Conservation (phyloP, 148 eudicot genomes). For the Persicaria tinctoria region DNA sequence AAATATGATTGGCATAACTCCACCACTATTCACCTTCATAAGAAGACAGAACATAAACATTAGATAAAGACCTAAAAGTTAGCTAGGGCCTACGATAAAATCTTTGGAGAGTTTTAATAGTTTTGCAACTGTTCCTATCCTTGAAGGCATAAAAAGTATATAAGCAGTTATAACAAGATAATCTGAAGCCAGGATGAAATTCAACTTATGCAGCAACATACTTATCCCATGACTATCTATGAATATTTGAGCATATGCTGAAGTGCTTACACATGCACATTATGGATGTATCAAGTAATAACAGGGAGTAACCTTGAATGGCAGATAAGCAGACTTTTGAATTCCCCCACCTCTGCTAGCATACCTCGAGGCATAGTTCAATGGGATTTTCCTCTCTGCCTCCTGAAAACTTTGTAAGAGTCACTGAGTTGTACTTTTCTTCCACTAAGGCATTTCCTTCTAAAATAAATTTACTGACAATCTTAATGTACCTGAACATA, state of each 20-base stretch:
- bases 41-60: not conserved
- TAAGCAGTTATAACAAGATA: no score
- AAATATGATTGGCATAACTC: constrained; percentile 99
- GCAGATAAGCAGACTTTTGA: constrained; percentile 88
- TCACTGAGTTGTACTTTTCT: constrained; percentile 18
- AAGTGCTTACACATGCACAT: not conserved
- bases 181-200: no score
- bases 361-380: constrained; percentile 96
- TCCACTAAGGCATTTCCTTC: constrained; percentile 1
- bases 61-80: not conserved
- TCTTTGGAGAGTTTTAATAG: no score
- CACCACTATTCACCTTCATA: constrained; percentile 87
- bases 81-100: not conserved
- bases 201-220: not conserved
- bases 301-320: constrained; percentile 65
- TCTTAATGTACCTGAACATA: constrained; percentile 77
- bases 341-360: constrained; percentile 74
- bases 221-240: not conserved
- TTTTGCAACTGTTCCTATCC: no score
- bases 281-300: not conserved
- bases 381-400: constrained; percentile 98
- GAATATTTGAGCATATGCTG: not conserved
- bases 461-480: not conserved
- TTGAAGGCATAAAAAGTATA: no score
- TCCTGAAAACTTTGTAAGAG: constrained; percentile 57